Evolutionary conservation across 345 rosid genomes (phyloP).

Genomic region (Capsella bursapastoris): DNA sequence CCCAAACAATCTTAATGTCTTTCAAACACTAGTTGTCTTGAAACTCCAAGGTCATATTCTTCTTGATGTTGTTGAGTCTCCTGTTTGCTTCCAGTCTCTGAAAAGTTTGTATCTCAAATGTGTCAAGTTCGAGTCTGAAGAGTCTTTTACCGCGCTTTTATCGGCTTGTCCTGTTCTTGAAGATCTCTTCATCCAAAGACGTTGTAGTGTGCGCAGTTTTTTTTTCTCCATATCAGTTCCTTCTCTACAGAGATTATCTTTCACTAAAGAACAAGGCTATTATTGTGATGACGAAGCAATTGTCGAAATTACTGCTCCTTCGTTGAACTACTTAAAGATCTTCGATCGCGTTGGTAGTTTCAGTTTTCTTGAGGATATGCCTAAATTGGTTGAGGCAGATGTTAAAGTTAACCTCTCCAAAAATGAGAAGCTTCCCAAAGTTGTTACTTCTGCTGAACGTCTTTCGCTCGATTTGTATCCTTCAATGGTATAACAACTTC

Average conservation of each 20-base stretch:
- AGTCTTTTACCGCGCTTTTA: constrained; percentile 11
- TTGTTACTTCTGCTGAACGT: constrained; percentile 12
- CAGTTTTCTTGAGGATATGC: constrained; percentile 3
- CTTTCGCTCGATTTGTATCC: constrained; percentile 11
- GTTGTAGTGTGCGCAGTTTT: not conserved
- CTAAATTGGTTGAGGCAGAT: constrained; percentile 23
- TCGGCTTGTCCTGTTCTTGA: constrained; percentile 31
- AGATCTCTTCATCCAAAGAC: constrained; percentile 8
- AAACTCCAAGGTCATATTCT: constrained; percentile 9
- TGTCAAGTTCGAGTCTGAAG: not conserved
- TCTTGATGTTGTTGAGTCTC: constrained; percentile 18
- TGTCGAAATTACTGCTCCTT: constrained; percentile 23
- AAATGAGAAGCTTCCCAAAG: constrained; percentile 7
- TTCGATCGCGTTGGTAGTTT: not conserved
- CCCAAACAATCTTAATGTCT: constrained; percentile 2
- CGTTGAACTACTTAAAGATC: constrained; percentile 18
- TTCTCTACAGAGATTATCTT: constrained; percentile 26
- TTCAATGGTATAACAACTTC: constrained; percentile 16
- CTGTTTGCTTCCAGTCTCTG: constrained; percentile 14
- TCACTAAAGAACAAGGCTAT: not conserved
- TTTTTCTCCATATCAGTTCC: constrained; percentile 22
- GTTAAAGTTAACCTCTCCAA: not conserved
- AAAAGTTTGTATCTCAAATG: not conserved
- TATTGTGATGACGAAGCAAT: not conserved
- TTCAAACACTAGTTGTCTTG: constrained; percentile 20